Evolutionary conservation across 129 eudicot genomes (phyloP), one percentile per base, ranked within the genome.

Genomic region (Escallonia rubra): DNA sequence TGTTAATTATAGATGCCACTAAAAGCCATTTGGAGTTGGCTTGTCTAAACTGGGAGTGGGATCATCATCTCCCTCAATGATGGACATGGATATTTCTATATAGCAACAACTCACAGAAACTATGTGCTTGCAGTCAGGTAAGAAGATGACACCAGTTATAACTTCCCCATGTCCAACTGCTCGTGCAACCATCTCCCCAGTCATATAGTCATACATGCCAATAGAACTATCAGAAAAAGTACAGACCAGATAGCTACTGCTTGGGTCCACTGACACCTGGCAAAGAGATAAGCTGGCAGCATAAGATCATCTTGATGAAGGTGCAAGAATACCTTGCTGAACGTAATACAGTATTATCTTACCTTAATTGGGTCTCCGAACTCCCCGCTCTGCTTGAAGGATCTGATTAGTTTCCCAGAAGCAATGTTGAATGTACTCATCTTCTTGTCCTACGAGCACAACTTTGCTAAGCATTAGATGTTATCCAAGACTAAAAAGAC

Each of bases 61-160:
- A 23, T 23, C 34, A 23, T 23, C 34, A 23, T 23, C 34, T 23
- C 34, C 34, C 34, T 23, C 34, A 23, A 23, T 23, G 34, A 23
- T 23, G 34, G 34, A 23, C 0, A 23, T 23, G 34, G 34, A 23
- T 23, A 23, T 23, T 23, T 23, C 0, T 23, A 23, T 34, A 14
- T 41, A 38, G 11, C 41, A 71, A 59, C 63, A 59, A 80, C 90
- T 87, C 77, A 87, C 95, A 59, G 95, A 84, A 69, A 77, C 82
- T 34, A 87, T 43, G 65, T 87, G 95, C 83, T 79, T 79, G 87
- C 88, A 84, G 81, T 87, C 90, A 54, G 90, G 84, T 81, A 87
- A 79, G 72, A 87, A 79, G 67, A 77, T 63, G 58, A 84, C 64
- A 39, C 90, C 95, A 12, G 86, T 87, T 44, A 84, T 72, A 68